These are phyloP conservation scores for Pseudogymnoascus sp. DNA, from an alignment of 2,329 filamentous ascomycete species.

Conservation along the genomic window DNA sequence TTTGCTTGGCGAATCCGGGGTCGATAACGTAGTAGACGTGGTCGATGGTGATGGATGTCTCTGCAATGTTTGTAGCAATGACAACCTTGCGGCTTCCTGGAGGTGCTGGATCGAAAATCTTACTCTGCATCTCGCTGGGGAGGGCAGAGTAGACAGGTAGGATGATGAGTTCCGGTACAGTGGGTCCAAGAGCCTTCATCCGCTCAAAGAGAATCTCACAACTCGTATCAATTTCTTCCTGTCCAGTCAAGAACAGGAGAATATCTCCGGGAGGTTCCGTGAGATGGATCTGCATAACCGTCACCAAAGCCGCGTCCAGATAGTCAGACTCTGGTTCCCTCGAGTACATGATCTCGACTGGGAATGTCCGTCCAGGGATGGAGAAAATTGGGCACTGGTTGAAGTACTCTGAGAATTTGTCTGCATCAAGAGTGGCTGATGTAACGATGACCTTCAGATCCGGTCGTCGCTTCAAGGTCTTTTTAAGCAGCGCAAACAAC, in stretches of 20 bases:
- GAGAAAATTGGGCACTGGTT: slow-evolving; percentile 94
- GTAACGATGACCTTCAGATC: slow-evolving; percentile 96
- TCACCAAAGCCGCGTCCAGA: slow-evolving; percentile 84
- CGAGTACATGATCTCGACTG: slow-evolving; percentile 93
- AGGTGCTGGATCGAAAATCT: slow-evolving; percentile 89
- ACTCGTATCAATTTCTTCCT: slow-evolving; percentile 94
- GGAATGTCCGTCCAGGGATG: slow-evolving; percentile 89
- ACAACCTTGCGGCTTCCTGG: slow-evolving; percentile 84
- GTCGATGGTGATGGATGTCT: slow-evolving; percentile 96
- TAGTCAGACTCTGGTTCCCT: slow-evolving; percentile 94
- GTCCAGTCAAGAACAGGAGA: slow-evolving; percentile 90
- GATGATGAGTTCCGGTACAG: slow-evolving; percentile 85
- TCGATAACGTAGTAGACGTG: slow-evolving; percentile 97
- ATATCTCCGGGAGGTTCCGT: slow-evolving; percentile 91
- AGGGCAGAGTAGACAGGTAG: slow-evolving; percentile 93
- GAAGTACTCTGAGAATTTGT: slow-evolving; percentile 96
- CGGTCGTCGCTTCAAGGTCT: slow-evolving; percentile 74
- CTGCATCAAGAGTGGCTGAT: slow-evolving; percentile 89
- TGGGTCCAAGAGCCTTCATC: slow-evolving; percentile 89
- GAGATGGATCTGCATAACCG: slow-evolving; percentile 96
- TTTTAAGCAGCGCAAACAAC: slow-evolving; percentile 87
- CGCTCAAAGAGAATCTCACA: slow-evolving; percentile 90
- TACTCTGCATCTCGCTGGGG: slow-evolving; percentile 86
- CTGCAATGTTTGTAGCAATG: slow-evolving; percentile 96
- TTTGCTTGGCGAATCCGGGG: slow-evolving; percentile 96